Percentiles rank a stretch among this genome's conserved stretches.
Conservation (phyloP, 352 stramenopile genomes). For the Saprolegnia parasitica region DNA sequence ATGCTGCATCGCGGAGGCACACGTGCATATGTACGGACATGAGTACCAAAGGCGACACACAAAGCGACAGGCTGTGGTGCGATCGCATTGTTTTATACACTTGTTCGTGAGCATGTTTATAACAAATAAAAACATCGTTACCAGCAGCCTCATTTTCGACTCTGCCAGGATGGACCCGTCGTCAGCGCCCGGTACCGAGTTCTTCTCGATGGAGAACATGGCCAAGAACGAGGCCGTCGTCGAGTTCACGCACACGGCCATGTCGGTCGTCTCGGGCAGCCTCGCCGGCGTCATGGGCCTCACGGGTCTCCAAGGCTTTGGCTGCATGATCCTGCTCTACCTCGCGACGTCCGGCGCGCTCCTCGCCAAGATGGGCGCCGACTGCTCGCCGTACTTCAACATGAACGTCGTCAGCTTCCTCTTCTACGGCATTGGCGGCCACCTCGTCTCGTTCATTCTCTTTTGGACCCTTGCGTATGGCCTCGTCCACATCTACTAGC, state of each 20-base stretch:
- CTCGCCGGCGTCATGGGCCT: constrained; percentile 77
- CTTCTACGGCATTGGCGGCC: constrained; percentile 63
- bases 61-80: no score
- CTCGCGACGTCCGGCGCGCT: constrained; percentile 58
- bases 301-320: constrained; percentile 69
- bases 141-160: constrained; percentile 1
- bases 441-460: constrained; percentile 82
- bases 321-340: constrained; percentile 61
- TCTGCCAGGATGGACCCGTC: constrained; percentile 35
- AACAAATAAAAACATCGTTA: constrained; percentile 4
- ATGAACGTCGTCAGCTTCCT: constrained; percentile 59
- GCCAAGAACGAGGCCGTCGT: constrained; percentile 72
- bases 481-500: constrained; percentile 88
- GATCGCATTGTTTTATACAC: not conserved
- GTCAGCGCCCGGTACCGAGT: constrained; percentile 70
- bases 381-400: constrained; percentile 81
- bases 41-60: no score
- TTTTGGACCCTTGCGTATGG: constrained; percentile 87
- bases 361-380: constrained; percentile 67
- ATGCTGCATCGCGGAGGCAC: no score
- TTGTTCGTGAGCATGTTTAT: not conserved
- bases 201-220: constrained; percentile 86
- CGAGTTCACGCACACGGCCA: constrained; percentile 76
- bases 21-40: no score
- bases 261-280: constrained; percentile 77